Base-by-base conservation (phyloP, 1,139 yeast genomes). In the Diutina siamensis region DNA sequence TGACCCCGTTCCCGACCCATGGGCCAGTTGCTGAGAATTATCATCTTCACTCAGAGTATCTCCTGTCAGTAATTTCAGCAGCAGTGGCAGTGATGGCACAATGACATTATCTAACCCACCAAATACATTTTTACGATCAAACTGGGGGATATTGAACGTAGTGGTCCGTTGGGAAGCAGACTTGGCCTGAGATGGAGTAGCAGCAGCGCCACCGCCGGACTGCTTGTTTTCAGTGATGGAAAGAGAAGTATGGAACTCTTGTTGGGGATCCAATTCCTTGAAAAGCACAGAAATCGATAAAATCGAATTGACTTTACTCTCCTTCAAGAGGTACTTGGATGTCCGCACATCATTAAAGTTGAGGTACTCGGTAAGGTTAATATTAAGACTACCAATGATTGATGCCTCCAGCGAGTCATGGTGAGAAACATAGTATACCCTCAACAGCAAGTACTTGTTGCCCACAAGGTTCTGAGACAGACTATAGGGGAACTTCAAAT, bases 251-350 rank as follows among this genome's bases (percentile, higher is more conserved):
- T 65, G 72, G 58, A 68, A 70, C 44, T 68, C 73, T 40, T 55
- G 57, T 48, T 71, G 53, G 54, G 72, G 59, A 60, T 72, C 58
- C 57, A 74, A 52, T 72, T 68, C 59, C 62, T 63, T 47, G 65
- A 69, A 54, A 13, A 56, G 61, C 7, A 72, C 56, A 1, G 72
- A 64, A 48, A 75, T 48, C 47, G 74, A 79, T 41, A 86, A 62
- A 40, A 88, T 81, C 4, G 94, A 81, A 59, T 92, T 89, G 20
- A 89, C 80, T 53, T 86, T 86, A 10, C 95, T 82, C 34, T 85
- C 76, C 53, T 81, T 81, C 44, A 89, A 65, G 46, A 89, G 63
- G 55, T 83, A 86, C 51, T 82, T 74, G 47, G 80, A 73, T 19
- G 76, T 71, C 33, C 68, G 67, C 15, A 74, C 72, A 44, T 76